Evolutionary conservation across 2,329 filamentous ascomycete species (phyloP), one percentile per base, ranked within the genome.

Genomic region (Tolypocladium ovalisporum): DNA sequence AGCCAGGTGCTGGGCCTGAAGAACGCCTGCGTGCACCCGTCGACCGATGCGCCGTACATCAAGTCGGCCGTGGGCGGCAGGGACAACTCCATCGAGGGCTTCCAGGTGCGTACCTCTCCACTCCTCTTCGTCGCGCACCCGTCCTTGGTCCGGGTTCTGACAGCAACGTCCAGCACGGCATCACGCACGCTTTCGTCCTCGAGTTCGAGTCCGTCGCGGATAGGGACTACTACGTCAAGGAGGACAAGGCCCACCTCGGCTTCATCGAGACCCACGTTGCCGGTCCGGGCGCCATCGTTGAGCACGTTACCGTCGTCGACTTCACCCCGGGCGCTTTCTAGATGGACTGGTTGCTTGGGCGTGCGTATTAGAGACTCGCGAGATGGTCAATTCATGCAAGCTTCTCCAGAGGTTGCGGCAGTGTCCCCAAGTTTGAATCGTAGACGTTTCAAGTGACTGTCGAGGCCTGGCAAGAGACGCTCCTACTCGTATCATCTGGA

Each of bases 161-260:
- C 40, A 2, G 27, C 51, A 15, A 42, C 22, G 24, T 27, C 12
- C 59, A 84, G 85, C 76, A 79, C 54, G 86, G 80, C 0, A 81
- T 86, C 54, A 85, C 85, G 0, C 87, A 91, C 66, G 84, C 77
- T 0, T 90, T 90, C 61, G 79, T 91, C 2, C 77, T 80, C 27
- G 81, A 88, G 63, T 90, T 91, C 58, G 77, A 79, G 12, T 85
- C 69, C 27, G 74, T 75, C 22, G 79, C 82, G 60, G 87, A 91
- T 65, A 75, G 86, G 52, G 78, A 84, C 59, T 90, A 89, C 64
- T 91, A 90, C 66, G 70, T 87, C 8, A 70, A 80, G 55, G 71
- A 82, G 35, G 88, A 91, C 63, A 84, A 85, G 1, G 79, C 71
- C 10, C 87, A 90, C 66, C 70, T 76, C 39, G 79, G 69, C 0